phyloP scores from a whole-genome alignment of 306 rosid genomes.

The Cicer cuneatum region DNA sequence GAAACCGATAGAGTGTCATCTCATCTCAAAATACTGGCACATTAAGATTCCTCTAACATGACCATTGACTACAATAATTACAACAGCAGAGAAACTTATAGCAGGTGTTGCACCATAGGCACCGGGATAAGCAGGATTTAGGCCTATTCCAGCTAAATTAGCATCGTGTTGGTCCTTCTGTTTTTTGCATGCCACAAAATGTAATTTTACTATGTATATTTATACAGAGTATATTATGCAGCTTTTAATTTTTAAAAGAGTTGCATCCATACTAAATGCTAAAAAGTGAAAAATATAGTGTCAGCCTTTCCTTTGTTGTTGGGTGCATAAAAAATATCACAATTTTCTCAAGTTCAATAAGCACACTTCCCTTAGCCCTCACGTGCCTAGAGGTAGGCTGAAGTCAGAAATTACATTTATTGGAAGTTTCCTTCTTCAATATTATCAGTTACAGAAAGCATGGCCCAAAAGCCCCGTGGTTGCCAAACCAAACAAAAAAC shows the following conservation, averaged over 20 bases:
- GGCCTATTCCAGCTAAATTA: conserved; percentile 80
- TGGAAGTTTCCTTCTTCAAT: conserved; percentile 4
- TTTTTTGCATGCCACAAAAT: conserved; percentile 70
- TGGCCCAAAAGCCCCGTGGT: conserved; percentile 2
- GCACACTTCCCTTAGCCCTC: neutral
- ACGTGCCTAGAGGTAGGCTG: neutral
- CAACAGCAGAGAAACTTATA: conserved; percentile 56
- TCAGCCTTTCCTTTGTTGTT: neutral
- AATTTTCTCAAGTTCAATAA: conserved; percentile 1
- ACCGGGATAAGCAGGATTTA: conserved; percentile 84
- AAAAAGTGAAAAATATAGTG: neutral
- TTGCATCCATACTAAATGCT: conserved; percentile 15
- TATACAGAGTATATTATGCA: conserved; percentile 17
- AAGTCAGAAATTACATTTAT: neutral
- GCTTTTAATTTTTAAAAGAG: conserved; percentile 1
- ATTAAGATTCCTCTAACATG: conserved; percentile 13
- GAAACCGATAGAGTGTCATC: conserved; percentile 19
- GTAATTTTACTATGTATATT: neutral
- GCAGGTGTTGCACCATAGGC: conserved; percentile 79
- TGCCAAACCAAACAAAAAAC: neutral
- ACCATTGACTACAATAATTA: conserved; percentile 11
- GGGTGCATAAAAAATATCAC: conserved; percentile 24
- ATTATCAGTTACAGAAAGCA: conserved; percentile 18
- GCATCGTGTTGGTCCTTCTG: conserved; percentile 90
- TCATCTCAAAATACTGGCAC: conserved; percentile 7